phyloP scores from a whole-genome alignment of 345 rosid species.

The Corchorus olitorius region DNA sequence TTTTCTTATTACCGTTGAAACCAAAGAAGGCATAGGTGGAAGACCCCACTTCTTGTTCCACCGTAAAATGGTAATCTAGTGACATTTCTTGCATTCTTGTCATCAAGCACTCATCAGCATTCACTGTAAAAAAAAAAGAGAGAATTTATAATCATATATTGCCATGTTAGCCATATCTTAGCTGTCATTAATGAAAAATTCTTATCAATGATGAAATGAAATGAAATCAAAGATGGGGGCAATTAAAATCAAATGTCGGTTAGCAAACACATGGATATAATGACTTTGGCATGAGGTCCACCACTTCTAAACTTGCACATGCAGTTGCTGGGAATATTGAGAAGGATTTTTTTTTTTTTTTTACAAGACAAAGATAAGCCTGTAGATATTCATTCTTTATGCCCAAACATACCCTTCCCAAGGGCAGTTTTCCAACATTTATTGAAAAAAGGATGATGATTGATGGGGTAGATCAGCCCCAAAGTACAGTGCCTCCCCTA shows the following conservation, averaged over 20 bases:
- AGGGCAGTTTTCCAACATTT: conserved; percentile 18
- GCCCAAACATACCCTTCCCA: conserved; percentile 33
- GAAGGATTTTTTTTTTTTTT: not conserved
- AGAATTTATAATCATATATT: not conserved
- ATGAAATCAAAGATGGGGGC: not conserved
- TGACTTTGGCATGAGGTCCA: conserved; percentile 35
- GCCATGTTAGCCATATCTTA: conserved; percentile 27
- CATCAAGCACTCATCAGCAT: conserved; percentile 92
- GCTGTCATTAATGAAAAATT: conserved; percentile 27
- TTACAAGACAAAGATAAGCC: conserved; percentile 26
- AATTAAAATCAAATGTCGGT: conserved; percentile 29
- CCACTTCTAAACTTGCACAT: conserved; percentile 43
- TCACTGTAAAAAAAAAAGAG: conserved; percentile 53
- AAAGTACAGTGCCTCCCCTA: conserved; percentile 6
- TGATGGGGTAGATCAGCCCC: conserved; percentile 4
- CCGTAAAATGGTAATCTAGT: conserved; percentile 87
- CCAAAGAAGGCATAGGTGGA: conserved; percentile 94
- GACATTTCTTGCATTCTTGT: conserved; percentile 99
- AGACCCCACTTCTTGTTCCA: conserved; percentile 98
- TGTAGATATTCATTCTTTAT: conserved; percentile 33
- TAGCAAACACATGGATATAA: conserved; percentile 27
- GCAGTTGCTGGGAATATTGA: conserved; percentile 39
- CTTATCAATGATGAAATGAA: not conserved
- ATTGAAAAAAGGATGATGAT: not conserved
- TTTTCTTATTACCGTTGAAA: conserved; percentile 64